Evolutionary conservation across 768 basidiomycete genomes (phyloP), one percentile per base, ranked within the genome.

Genomic region (Ephemerocybe angulata): DNA sequence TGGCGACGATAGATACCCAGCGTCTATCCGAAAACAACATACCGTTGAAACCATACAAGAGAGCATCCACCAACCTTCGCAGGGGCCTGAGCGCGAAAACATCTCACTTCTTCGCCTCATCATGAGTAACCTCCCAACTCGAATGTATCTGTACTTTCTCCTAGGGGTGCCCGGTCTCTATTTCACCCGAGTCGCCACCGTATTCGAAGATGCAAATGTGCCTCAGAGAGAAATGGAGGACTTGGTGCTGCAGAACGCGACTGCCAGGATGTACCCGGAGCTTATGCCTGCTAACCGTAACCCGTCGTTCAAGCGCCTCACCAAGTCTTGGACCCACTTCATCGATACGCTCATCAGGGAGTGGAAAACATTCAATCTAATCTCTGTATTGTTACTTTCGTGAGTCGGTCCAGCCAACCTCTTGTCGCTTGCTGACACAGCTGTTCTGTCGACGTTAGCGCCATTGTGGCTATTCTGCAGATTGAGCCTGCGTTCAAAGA

Each of bases 401-500:
- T 70, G 48, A 21, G 68, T 51, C 13, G 11, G 40, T n/a, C 25
- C 40, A 29, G 19, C 28, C 19, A 19, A 24, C 22, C 13, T 38
- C 22, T 17, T n/a, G 19, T 30, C 27, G 31, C 40, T 6, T 28
- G 19, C 7, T 17, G 4, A 52, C 38, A 19, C 5, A 27, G 7
- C 4, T 5, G 8, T 15, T 15, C 37, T 40, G 21, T 25, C 50
- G 8, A 5, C 25, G 12, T 37, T 58, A 74, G 71, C 1, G 69
- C 72, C 29, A 69, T 74, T 44, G 57, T 72, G 22, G 68, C 69
- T 1, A 67, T 72, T 27, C 59, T 75, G 0, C 71, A 72, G 51
- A 69, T 73, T n/a, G 62, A 67, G 1, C 50, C 42, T 28, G 83
- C 83, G 22, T 73, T 75, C 1, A 62, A 64, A 5, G 82, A 85